phyloP scores from a whole-genome alignment of 179 eudicot species.

The Silene coronaria region DNA sequence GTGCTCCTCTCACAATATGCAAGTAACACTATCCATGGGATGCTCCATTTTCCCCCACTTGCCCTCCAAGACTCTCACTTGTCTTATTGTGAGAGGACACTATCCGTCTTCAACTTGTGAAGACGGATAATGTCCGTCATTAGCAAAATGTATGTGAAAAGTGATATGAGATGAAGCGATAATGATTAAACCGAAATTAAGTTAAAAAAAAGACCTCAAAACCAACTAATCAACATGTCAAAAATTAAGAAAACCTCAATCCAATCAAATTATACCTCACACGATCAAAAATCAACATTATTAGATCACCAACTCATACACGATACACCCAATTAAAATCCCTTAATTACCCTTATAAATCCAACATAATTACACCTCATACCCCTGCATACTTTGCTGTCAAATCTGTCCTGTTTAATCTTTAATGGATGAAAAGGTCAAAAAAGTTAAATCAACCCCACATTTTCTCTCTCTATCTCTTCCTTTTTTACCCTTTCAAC shows the following conservation, averaged over 20 bases:
- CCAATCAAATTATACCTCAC: constrained; percentile 6
- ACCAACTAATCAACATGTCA: neutral
- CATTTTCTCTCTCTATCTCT: constrained; percentile 10
- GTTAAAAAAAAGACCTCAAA: no score
- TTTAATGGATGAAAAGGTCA: constrained; percentile 24
- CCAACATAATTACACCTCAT: constrained; percentile 19
- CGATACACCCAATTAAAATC: neutral
- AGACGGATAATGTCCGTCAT: no score
- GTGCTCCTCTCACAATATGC: no score
- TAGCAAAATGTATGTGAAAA: no score
- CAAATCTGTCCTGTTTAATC: constrained; percentile 15
- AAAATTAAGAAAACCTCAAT: neutral
- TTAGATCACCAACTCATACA: constrained; percentile 16
- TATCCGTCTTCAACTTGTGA: no score
- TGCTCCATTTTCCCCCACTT: no score
- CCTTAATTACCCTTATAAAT: constrained; percentile 15
- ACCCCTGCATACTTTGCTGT: constrained; percentile 1
- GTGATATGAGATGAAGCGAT: no score
- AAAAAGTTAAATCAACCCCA: constrained; percentile 15
- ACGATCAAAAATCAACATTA: neutral
- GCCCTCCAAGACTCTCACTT: no score
- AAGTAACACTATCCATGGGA: no score
- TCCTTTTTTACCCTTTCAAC: constrained; percentile 1
- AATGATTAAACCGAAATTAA: no score
- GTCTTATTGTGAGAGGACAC: no score